Conservation (phyloP, 2,329 filamentous ascomycete species). For the Pyrenophora teres region DNA sequence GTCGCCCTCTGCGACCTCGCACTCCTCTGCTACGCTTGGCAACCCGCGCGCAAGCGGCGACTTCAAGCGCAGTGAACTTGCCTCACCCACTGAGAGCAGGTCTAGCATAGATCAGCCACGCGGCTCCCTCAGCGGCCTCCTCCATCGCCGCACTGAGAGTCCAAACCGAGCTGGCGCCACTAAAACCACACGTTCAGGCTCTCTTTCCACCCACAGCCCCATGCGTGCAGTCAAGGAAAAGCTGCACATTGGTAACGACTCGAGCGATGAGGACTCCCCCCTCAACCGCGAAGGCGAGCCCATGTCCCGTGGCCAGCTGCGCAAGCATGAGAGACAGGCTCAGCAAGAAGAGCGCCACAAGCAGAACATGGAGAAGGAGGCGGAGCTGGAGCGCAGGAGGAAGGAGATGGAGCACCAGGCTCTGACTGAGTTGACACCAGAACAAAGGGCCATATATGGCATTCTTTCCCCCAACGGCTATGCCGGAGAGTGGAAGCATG, state of each 20-base stretch:
- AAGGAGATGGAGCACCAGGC: constrained; percentile 56
- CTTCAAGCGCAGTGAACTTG: constrained; percentile 37
- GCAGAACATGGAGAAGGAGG: constrained; percentile 51
- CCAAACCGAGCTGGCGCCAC: constrained; percentile 35
- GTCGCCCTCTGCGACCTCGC: constrained; percentile 34
- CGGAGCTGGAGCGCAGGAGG: constrained; percentile 54
- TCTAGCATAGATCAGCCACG: constrained; percentile 37
- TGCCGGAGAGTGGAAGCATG: constrained; percentile 55
- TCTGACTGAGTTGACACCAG: constrained; percentile 59
- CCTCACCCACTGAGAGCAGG: constrained; percentile 38
- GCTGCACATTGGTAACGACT: constrained; percentile 45
- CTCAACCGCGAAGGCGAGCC: constrained; percentile 57
- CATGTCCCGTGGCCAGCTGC: constrained; percentile 56
- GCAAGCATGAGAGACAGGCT: constrained; percentile 54
- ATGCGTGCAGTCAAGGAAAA: constrained; percentile 49
- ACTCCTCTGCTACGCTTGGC: constrained; percentile 34
- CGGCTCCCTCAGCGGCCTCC: constrained; percentile 40
- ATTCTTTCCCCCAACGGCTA: constrained; percentile 63
- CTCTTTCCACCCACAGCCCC: constrained; percentile 42
- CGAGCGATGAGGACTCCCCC: constrained; percentile 43
- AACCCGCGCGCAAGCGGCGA: constrained; percentile 40
- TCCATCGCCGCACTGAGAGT: constrained; percentile 45
- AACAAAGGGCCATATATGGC: constrained; percentile 64
- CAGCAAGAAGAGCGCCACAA: constrained; percentile 53
- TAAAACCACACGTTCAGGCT: constrained; percentile 32